phyloP scores from a whole-genome alignment of 495 filamentous ascomycete species.

The Hypomontagnella submonticulosa region DNA sequence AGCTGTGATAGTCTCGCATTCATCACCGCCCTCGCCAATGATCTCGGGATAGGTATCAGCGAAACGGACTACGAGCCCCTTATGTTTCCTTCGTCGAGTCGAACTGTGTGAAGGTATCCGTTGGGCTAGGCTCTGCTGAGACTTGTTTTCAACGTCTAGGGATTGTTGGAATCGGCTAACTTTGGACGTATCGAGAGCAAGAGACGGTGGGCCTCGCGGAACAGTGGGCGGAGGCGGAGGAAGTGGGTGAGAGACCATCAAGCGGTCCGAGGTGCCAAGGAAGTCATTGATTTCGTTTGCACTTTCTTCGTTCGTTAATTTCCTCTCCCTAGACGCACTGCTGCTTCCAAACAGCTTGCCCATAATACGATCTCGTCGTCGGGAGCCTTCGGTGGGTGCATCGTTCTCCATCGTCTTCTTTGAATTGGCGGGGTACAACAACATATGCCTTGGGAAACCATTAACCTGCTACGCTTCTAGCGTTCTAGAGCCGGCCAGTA shows the following conservation, averaged over 20 bases:
- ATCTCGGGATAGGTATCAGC: conserved; percentile 72
- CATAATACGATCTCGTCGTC: conserved; percentile 59
- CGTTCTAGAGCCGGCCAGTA: conserved; percentile 11
- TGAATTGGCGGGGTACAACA: conserved; percentile 34
- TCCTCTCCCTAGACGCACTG: conserved; percentile 49
- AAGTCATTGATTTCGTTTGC: conserved; percentile 57
- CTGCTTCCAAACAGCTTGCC: conserved; percentile 59
- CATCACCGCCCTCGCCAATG: conserved; percentile 90
- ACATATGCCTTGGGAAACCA: conserved; percentile 35
- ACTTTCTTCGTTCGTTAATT: conserved; percentile 53
- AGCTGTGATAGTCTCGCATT: conserved; percentile 72
- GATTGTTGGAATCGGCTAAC: conserved; percentile 59
- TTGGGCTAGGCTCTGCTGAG: conserved; percentile 47
- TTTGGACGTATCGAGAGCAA: conserved; percentile 60
- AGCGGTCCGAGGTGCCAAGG: conserved; percentile 55
- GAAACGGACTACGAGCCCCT: conserved; percentile 79
- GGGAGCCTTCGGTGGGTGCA: conserved; percentile 49
- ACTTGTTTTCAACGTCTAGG: conserved; percentile 47
- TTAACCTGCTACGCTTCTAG: conserved; percentile 24
- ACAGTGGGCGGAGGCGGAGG: conserved; percentile 40
- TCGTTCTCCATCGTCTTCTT: conserved; percentile 58
- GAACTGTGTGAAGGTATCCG: conserved; percentile 50
- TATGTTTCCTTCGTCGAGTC: conserved; percentile 52
- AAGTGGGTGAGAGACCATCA: conserved; percentile 54
- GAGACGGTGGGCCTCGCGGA: conserved; percentile 49